These are phyloP conservation scores for Macrolepiota fuliginosa DNA, from an alignment of 768 basidiomycete genomes.

Conservation along the genomic window DNA sequence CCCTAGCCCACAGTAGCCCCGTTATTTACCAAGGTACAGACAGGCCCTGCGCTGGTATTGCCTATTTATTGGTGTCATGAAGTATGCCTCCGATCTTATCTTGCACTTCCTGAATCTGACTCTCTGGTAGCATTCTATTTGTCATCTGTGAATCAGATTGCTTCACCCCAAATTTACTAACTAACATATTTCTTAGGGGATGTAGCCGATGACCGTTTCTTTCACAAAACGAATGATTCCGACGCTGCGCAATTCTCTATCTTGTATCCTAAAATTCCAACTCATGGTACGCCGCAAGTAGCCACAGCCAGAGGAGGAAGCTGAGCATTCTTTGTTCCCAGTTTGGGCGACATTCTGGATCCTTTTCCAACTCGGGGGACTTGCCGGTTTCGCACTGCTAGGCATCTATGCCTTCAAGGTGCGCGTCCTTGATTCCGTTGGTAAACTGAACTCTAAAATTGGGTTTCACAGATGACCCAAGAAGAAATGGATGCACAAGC, in stretches of 20 bases:
- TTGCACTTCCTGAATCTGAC: slow-evolving; percentile 3
- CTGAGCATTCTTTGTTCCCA: slow-evolving; percentile 23
- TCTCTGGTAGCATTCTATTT: slow-evolving; percentile 63
- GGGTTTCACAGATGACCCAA: slow-evolving; percentile 38
- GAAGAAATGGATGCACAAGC: slow-evolving; percentile 72
- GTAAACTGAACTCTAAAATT: slow-evolving; percentile 2
- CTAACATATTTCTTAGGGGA: slow-evolving; percentile 58
- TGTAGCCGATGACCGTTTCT: slow-evolving; percentile 90
- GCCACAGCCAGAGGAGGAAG: background rate
- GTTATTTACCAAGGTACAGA: slow-evolving; percentile 32
- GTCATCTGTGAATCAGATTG: slow-evolving; percentile 67
- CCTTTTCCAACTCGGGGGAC: slow-evolving; percentile 67
- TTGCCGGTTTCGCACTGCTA: slow-evolving; percentile 76
- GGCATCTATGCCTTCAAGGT: slow-evolving; percentile 87
- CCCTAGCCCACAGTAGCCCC: background rate
- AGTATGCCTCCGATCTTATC: slow-evolving; percentile 42
- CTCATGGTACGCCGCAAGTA: slow-evolving; percentile 55
- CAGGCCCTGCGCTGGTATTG: slow-evolving; percentile 84
- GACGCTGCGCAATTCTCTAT: slow-evolving; percentile 88
- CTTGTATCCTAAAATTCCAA: slow-evolving; percentile 64
- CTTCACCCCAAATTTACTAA: background rate
- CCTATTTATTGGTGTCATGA: slow-evolving; percentile 81
- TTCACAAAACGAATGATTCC: slow-evolving; percentile 91
- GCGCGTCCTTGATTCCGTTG: slow-evolving; percentile 12
- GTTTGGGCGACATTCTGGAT: slow-evolving; percentile 91